These are phyloP conservation scores for Physcomitrium patens DNA, from an alignment of 225 moss, liverwort and hornwort genomes.

Conservation along the genomic window DNA sequence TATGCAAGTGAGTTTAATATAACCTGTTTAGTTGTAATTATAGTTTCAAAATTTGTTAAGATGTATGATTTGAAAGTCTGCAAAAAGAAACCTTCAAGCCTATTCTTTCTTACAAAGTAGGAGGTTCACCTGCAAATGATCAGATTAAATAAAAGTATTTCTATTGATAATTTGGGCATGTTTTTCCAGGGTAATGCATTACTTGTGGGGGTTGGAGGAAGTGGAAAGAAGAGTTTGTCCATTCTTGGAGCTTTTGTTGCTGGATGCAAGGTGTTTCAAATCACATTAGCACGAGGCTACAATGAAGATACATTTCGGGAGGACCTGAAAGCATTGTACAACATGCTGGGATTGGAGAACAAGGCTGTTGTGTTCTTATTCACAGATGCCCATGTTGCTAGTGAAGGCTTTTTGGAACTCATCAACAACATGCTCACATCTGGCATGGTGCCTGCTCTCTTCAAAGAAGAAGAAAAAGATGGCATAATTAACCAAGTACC, in stretches of 20 bases:
- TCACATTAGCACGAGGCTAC: constrained; percentile 80
- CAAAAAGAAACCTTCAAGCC: no score
- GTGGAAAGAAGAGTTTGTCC: constrained; percentile 91
- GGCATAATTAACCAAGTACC: constrained; percentile 77
- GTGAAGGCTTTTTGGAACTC: constrained; percentile 82
- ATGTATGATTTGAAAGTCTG: not conserved
- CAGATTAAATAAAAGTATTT: no score
- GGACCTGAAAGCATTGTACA: constrained; percentile 75
- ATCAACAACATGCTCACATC: constrained; percentile 97
- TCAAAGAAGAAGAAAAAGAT: constrained; percentile 95
- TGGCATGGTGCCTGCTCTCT: constrained; percentile 88
- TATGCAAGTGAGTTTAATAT: no score
- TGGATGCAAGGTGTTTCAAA: constrained; percentile 77
- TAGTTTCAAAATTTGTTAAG: not conserved
- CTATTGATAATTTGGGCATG: not conserved
- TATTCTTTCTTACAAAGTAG: not conserved
- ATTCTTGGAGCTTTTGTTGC: constrained; percentile 74
- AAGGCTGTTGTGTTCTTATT: constrained; percentile 72
- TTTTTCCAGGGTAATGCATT: constrained; percentile 72
- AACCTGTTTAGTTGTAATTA: no score
- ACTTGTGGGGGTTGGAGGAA: constrained; percentile 91
- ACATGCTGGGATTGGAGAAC: constrained; percentile 73
- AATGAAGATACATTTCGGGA: constrained; percentile 83
- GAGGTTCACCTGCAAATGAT: no score
- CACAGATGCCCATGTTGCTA: constrained; percentile 82